These are phyloP conservation scores for Ustulina deusta DNA, from an alignment of 2,329 filamentous ascomycete species.

Conservation along the genomic window DNA sequence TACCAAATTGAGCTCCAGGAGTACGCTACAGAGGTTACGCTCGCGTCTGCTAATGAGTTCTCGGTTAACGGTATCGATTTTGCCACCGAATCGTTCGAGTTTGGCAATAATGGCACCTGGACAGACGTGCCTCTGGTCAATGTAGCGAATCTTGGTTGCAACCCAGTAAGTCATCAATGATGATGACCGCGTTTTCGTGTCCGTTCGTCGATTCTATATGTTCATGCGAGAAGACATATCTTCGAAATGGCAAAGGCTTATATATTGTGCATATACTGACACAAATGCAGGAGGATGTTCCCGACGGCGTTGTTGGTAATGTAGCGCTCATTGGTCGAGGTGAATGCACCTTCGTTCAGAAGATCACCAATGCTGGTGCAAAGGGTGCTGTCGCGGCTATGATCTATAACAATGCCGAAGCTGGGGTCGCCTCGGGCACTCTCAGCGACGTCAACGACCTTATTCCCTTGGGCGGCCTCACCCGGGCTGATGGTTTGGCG, in stretches of 20 bases:
- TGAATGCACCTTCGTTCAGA: conserved; percentile 66
- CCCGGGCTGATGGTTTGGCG: conserved; percentile 55
- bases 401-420: conserved; percentile 68
- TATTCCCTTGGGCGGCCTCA: conserved; percentile 61
- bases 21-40: conserved; percentile 46
- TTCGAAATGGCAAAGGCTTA: background rate
- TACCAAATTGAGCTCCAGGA: conserved; percentile 51
- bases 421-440: conserved; percentile 61
- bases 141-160: conserved; percentile 64
- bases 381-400: conserved; percentile 67
- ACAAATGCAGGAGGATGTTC: conserved; percentile 57
- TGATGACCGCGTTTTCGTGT: background rate
- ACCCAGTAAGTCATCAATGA: conserved; percentile 46
- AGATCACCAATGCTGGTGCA: conserved; percentile 64
- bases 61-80: conserved; percentile 42
- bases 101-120: conserved; percentile 52
- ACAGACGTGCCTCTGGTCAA: conserved; percentile 56
- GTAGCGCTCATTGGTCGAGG: conserved; percentile 69
- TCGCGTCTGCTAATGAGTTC: conserved; percentile 41
- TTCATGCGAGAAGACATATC: background rate
- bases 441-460: conserved; percentile 59
- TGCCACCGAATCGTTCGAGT: conserved; percentile 55
- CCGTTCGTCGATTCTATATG: no score
- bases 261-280: conserved; percentile 19
- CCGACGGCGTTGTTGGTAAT: conserved; percentile 59